phyloP scores from a whole-genome alignment of 768 basidiomycete genomes.

The Boletus subcaerulescens region DNA sequence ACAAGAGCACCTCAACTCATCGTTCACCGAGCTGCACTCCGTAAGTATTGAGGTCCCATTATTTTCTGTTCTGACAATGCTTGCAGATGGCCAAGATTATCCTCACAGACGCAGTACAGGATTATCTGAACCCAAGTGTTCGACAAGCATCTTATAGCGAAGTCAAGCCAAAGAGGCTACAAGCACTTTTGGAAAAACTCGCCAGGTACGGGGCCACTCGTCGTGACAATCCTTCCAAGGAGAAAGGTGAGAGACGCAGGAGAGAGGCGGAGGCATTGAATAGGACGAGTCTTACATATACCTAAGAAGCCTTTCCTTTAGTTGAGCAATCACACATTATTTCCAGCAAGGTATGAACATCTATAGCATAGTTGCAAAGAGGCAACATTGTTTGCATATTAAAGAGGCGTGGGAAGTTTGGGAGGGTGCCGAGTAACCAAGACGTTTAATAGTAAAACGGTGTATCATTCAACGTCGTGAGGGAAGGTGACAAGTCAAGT shows the following conservation, averaged over 20 bases:
- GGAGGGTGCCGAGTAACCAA: conserved; percentile 28
- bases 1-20: conserved; percentile 61
- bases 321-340: conserved; percentile 6
- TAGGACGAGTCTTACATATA: conserved; percentile 39
- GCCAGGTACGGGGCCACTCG: conserved; percentile 62
- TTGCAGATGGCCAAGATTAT: conserved; percentile 69
- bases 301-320: not conserved
- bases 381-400: not conserved
- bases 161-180: conserved; percentile 70
- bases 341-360: conserved; percentile 14
- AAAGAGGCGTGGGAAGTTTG: conserved; percentile 19
- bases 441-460: conserved; percentile 36
- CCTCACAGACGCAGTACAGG: conserved; percentile 67
- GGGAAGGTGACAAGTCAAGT: conserved; percentile 57
- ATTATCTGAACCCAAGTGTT: conserved; percentile 70
- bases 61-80: conserved; percentile 5
- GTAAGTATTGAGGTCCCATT: conserved; percentile 41
- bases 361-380: conserved; percentile 18
- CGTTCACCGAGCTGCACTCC: conserved; percentile 76
- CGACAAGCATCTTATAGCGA: conserved; percentile 64
- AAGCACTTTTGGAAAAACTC: conserved; percentile 76
- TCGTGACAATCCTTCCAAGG: conserved; percentile 56
- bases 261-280: conserved; percentile 80
- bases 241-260: conserved; percentile 66
- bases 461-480: conserved; percentile 56